Conservation (phyloP, 2,329 filamentous ascomycete species). For the Conoideocrella luteorostrata region DNA sequence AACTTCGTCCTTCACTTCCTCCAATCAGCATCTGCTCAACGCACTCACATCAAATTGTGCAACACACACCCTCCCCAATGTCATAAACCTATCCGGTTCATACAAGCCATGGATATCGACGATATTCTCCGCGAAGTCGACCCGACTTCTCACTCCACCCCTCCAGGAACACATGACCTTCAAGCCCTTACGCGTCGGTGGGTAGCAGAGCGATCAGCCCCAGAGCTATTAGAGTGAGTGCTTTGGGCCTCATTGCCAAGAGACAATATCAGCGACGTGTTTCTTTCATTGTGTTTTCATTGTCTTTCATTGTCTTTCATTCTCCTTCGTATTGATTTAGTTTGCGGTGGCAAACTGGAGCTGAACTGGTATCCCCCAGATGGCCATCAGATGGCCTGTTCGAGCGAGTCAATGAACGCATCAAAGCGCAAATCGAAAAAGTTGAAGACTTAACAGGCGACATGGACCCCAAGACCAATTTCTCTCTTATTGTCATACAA, state of each 20-base stretch:
- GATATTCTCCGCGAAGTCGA: slow-evolving; percentile 73
- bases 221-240: slow-evolving; percentile 75
- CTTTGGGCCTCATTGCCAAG: neutral
- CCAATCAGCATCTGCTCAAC: no score
- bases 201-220: slow-evolving; percentile 85
- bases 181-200: slow-evolving; percentile 86
- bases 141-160: slow-evolving; percentile 46
- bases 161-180: slow-evolving; percentile 64
- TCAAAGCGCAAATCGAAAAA: slow-evolving; percentile 62
- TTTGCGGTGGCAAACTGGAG: no score
- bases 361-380: slow-evolving; percentile 34
- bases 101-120: slow-evolving; percentile 62
- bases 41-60: neutral
- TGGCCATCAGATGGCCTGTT: slow-evolving; percentile 69
- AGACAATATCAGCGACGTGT: no score
- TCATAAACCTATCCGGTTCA: neutral
- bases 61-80: neutral
- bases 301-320: no score
- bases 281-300: no score
- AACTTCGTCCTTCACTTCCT: no score
- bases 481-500: slow-evolving; percentile 88
- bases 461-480: slow-evolving; percentile 87
- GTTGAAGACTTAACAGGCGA: slow-evolving; percentile 74
- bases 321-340: no score
- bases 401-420: slow-evolving; percentile 69